phyloP scores from a whole-genome alignment of 2,329 filamentous ascomycete species.

The Madurella fahalii region DNA sequence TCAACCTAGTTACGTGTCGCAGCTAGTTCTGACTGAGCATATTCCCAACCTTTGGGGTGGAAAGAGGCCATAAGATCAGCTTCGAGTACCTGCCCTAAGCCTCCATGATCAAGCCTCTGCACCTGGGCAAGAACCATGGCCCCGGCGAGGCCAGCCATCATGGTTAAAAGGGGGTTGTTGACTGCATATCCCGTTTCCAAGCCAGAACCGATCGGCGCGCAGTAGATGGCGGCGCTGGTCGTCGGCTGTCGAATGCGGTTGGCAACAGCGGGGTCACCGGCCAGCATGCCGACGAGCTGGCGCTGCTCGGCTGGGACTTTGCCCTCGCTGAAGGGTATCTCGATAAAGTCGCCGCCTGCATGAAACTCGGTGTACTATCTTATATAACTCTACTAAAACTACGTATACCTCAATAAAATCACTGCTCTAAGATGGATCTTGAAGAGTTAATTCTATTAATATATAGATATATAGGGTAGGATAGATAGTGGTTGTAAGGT shows the following conservation, averaged over 20 bases:
- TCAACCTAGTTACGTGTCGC: too few relatives aligned
- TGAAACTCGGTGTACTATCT: too few relatives aligned
- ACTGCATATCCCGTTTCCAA: constrained; percentile 33
- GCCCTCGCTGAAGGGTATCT: constrained; percentile 36
- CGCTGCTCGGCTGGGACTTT: constrained; percentile 33
- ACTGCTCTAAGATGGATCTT: too few relatives aligned
- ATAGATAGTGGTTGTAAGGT: too few relatives aligned
- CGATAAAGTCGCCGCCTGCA: constrained; percentile 30
- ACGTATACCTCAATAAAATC: too few relatives aligned
- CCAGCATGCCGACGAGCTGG: constrained; percentile 33
- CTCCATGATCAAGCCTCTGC: constrained; percentile 31
- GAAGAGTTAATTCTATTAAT: too few relatives aligned
- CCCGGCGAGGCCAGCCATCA: constrained; percentile 33
- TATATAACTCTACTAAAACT: too few relatives aligned
- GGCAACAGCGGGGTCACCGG: constrained; percentile 27
- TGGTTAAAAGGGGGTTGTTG: constrained; percentile 30
- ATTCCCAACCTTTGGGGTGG: too few relatives aligned
- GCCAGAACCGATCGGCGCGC: constrained; percentile 31
- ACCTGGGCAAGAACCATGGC: constrained; percentile 32
- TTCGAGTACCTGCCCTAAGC: constrained; percentile 30
- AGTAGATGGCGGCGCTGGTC: constrained; percentile 32
- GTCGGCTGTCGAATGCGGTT: constrained; percentile 28
- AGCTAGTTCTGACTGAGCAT: too few relatives aligned
- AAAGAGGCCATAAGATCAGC: constrained; percentile 31
- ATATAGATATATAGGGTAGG: too few relatives aligned